Percentiles rank a stretch among this genome's conserved stretches.
phyloP scores from a whole-genome alignment of 257 asterid genomes.

The Nicotiana undulata region DNA sequence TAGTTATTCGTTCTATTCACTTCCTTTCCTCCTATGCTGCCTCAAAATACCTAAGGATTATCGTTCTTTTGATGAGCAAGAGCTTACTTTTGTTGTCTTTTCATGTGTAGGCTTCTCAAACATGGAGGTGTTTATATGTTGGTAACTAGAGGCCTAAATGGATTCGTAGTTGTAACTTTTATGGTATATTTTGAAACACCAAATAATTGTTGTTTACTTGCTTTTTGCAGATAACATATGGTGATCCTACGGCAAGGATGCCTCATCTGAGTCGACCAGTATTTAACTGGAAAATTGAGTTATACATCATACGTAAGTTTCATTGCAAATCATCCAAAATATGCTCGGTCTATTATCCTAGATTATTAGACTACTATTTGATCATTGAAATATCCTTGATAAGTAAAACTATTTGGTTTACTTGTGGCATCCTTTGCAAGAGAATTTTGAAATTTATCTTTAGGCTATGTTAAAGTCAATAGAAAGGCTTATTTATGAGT shows the following conservation, averaged over 20 bases:
- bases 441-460: not conserved
- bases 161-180: conserved; percentile 3
- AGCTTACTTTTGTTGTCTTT: conserved; percentile 4
- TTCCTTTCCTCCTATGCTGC: not conserved
- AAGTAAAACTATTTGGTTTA: not conserved
- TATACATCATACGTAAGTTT: conserved; percentile 80
- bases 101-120: conserved; percentile 75
- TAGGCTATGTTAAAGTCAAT: not conserved
- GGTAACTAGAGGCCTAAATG: conserved; percentile 42
- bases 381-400: not conserved
- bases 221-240: conserved; percentile 81
- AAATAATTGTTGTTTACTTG: conserved; percentile 11
- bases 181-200: conserved; percentile 8
- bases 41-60: too few relatives aligned
- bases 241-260: conserved; percentile 87
- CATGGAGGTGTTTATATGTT: conserved; percentile 90
- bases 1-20: not conserved
- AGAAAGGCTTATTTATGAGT: not conserved
- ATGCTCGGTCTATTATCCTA: not conserved
- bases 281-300: conserved; percentile 79
- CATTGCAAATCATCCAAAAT: not conserved
- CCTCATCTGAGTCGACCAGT: conserved; percentile 68
- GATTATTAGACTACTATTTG: not conserved
- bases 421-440: not conserved
- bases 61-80: not conserved